phyloP scores from a whole-genome alignment of 1,284 basidiomycete genomes.

The Rhodotorula sp. region DNA sequence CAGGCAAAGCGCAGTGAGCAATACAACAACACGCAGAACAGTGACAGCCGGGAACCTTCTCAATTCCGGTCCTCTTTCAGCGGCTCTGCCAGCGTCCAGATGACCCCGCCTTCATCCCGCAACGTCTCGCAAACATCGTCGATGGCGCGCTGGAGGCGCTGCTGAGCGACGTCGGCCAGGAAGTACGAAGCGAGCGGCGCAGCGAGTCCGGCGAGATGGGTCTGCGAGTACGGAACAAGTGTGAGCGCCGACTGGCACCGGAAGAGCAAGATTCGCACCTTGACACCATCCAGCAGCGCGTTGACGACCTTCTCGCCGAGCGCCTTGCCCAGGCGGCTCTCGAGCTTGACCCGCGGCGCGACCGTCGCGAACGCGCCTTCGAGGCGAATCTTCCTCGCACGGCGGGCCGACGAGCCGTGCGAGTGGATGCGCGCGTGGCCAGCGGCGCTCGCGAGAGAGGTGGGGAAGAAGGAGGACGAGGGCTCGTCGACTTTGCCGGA shows the following conservation, averaged over 20 bases:
- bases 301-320: constrained; percentile 30
- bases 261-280: constrained; percentile 4
- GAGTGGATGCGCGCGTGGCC: not conserved
- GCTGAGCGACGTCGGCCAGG: constrained; percentile 27
- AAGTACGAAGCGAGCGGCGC: constrained; percentile 25
- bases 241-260: not conserved
- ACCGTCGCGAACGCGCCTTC: constrained; percentile 26
- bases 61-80: too few species aligned
- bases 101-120: constrained; percentile 26
- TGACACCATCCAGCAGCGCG: constrained; percentile 16
- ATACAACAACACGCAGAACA: not conserved
- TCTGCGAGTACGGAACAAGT: not conserved
- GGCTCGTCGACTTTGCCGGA: not conserved
- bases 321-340: constrained; percentile 19
- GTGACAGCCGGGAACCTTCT: too few species aligned
- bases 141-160: constrained; percentile 21
- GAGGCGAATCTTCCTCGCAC: constrained; percentile 1
- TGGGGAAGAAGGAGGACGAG: too few species aligned
- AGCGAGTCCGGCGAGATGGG: constrained; percentile 28
- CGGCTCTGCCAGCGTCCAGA: constrained; percentile 4
- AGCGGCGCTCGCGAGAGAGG: too few species aligned
- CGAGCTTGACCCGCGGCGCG: constrained; percentile 23
- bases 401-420: not conserved
- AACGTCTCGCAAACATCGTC: constrained; percentile 27
- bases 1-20: not conserved